Evolutionary conservation across 1,139 yeast species (phyloP).

Genomic region (Kodamaea alishanica): DNA sequence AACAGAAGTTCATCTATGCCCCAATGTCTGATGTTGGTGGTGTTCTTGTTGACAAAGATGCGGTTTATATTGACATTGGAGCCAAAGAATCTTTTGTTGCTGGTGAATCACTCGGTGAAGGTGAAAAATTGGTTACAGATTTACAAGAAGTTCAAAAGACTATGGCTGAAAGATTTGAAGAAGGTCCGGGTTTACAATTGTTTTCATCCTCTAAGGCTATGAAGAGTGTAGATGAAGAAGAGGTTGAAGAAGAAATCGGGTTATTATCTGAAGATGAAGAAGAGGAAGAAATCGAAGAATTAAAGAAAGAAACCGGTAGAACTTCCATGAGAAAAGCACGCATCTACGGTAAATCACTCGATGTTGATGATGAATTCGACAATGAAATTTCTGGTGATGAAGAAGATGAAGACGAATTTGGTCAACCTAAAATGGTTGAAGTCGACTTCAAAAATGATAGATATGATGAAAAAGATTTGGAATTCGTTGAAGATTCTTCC

Average conservation of each 20-base stretch:
- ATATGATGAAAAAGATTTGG: constrained; percentile 48
- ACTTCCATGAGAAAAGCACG: constrained; percentile 55
- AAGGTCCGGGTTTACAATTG: constrained; percentile 69
- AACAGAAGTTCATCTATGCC: constrained; percentile 90
- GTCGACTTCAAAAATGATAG: constrained; percentile 42
- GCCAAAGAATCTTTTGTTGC: constrained; percentile 53
- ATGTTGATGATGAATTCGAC: constrained; percentile 50
- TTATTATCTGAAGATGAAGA: constrained; percentile 30
- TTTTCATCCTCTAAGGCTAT: constrained; percentile 59
- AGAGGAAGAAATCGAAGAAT: constrained; percentile 27
- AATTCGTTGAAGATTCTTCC: constrained; percentile 45
- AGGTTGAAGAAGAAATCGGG: constrained; percentile 33
- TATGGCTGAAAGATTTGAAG: constrained; percentile 57
- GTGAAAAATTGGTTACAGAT: constrained; percentile 76
- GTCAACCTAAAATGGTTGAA: constrained; percentile 41
- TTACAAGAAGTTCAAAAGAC: constrained; percentile 68
- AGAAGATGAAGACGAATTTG: constrained; percentile 35
- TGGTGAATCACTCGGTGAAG: constrained; percentile 71
- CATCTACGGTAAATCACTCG: constrained; percentile 51
- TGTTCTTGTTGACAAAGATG: constrained; percentile 92
- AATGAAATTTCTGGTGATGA: constrained; percentile 30
- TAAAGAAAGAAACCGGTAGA: constrained; percentile 50
- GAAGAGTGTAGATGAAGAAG: constrained; percentile 37
- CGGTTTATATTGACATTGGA: constrained; percentile 93
- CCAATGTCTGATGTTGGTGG: constrained; percentile 99